phyloP scores from a whole-genome alignment of 179 eudicot genomes.

The Carnegiea gigantea region DNA sequence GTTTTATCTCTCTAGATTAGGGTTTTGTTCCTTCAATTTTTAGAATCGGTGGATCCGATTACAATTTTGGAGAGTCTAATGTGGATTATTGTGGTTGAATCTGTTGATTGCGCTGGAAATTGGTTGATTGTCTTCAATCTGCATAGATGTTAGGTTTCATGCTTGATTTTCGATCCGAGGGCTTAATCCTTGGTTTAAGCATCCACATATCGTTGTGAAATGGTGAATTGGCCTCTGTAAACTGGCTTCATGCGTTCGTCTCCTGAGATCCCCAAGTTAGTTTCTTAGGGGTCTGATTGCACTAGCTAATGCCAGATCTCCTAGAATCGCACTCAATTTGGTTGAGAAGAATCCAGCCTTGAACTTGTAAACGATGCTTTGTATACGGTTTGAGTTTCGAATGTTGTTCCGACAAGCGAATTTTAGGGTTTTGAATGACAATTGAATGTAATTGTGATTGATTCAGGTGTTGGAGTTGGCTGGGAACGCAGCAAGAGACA shows the following conservation, averaged over 20 bases:
- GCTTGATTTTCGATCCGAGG: neutral
- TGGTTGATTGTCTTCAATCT: neutral
- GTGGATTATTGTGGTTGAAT: neutral
- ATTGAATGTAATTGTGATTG: neutral
- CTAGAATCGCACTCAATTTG: neutral
- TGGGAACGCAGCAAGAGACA: constrained; percentile 49
- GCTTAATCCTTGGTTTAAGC: no score
- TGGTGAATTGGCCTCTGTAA: no score
- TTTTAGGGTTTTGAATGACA: neutral
- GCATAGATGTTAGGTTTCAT: neutral
- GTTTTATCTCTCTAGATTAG: neutral
- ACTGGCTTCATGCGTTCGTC: neutral
- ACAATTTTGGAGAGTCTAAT: neutral
- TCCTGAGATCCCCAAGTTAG: neutral
- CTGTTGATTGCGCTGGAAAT: neutral
- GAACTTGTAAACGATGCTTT: no score
- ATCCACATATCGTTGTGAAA: no score
- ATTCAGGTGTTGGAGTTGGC: constrained; percentile 41
- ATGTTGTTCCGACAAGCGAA: neutral
- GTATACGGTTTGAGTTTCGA: neutral
- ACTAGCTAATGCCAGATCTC: neutral
- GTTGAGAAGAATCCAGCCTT: neutral
- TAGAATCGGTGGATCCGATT: neutral
- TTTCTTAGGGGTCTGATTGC: neutral
- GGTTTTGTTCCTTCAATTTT: neutral